These are phyloP conservation scores for Lichtheimia hyalospora DNA, from an alignment of 371 early-diverging fungal species.

Conservation along the genomic window DNA sequence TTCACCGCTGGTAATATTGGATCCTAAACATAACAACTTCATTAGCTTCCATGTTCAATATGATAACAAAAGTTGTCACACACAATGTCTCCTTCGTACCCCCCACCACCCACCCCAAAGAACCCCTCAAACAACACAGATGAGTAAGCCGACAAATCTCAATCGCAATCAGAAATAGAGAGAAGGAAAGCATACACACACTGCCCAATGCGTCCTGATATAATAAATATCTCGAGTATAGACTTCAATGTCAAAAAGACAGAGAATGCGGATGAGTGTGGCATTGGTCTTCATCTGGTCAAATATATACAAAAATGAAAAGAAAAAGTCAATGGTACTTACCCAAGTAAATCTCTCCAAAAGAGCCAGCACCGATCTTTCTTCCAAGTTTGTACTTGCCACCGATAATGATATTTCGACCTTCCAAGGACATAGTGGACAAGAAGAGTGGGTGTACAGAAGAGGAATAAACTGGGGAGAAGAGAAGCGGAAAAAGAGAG, in stretches of 20 bases:
- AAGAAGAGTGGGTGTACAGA: too few relatives aligned
- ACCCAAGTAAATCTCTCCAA: conserved; percentile 99
- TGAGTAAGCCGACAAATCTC: too few relatives aligned
- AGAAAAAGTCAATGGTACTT: conserved; percentile 11
- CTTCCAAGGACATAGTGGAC: conserved; percentile 41
- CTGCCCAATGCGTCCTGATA: too few relatives aligned
- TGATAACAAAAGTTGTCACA: neutral
- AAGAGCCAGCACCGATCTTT: conserved; percentile 98
- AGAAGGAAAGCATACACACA: neutral
- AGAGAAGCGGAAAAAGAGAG: too few relatives aligned
- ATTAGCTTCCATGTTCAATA: neutral
- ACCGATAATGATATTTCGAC: conserved; percentile 57
- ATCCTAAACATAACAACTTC: conserved; percentile 51
- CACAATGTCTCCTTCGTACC: neutral
- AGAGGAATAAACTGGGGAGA: too few relatives aligned
- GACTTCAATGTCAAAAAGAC: too few relatives aligned
- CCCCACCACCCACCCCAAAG: too few relatives aligned
- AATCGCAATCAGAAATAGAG: neutral
- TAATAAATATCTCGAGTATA: too few relatives aligned
- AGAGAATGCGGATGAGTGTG: too few relatives aligned
- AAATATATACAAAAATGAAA: too few relatives aligned
- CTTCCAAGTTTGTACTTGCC: conserved; percentile 92
- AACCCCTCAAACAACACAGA: too few relatives aligned
- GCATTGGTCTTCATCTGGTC: too few relatives aligned
- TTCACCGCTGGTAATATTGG: conserved; percentile 89